A percentile compares a stretch with the other conserved stretches of the same genome.
Conservation (phyloP, 176 grass and related monocot genomes). For the Zoysia pacifica region DNA sequence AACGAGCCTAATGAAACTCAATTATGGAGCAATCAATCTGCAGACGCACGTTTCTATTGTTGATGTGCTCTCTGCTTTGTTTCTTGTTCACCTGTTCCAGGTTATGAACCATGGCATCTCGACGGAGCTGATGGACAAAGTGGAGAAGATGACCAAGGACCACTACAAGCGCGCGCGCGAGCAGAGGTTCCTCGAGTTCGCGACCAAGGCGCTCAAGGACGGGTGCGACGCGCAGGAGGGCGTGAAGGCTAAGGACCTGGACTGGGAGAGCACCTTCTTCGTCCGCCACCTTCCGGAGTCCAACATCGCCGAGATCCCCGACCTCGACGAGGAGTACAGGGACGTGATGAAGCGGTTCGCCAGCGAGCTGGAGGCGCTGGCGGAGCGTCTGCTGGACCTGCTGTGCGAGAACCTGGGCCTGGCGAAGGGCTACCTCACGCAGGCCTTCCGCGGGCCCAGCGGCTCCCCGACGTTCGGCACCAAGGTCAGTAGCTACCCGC, state of each 20-base stretch:
- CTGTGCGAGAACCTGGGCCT: constrained; percentile 74
- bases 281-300: neutral
- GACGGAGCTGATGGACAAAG: constrained; percentile 78
- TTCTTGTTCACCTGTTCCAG: constrained; percentile 10
- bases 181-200: constrained; percentile 82
- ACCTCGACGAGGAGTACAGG: constrained; percentile 55
- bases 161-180: constrained; percentile 71
- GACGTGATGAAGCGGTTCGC: constrained; percentile 69
- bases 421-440: constrained; percentile 56
- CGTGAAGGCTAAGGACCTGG: constrained; percentile 44
- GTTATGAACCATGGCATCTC: constrained; percentile 80
- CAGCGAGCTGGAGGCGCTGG: constrained; percentile 60
- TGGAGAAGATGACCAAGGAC: constrained; percentile 81
- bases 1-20: neutral
- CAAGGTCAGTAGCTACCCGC: constrained; percentile 77
- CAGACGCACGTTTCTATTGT: neutral
- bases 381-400: constrained; percentile 63
- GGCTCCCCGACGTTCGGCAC: neutral
- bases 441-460: constrained; percentile 49
- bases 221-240: constrained; percentile 4
- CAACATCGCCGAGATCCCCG: constrained; percentile 52
- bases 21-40: no score
- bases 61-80: neutral
- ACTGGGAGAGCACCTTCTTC: constrained; percentile 74
- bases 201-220: constrained; percentile 46